Evolutionary conservation across 140 eudicot species (phyloP).

Genomic region (Cichorium intybus): DNA sequence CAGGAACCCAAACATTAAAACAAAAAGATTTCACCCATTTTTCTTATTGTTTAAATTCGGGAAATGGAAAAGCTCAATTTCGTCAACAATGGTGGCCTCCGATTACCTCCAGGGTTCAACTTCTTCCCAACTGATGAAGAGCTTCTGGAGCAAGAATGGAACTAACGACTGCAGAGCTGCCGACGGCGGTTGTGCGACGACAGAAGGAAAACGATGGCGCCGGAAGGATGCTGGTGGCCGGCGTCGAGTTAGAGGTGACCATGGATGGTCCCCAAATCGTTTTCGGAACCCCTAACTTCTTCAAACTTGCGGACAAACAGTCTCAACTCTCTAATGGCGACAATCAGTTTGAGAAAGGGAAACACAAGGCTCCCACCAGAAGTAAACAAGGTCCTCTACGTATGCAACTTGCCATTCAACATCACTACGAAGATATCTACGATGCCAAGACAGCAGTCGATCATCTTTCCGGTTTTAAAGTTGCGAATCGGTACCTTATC

Average conservation of each 20-base stretch:
- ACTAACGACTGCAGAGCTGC: no score
- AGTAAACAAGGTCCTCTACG: conserved; percentile 65
- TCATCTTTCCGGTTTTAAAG: conserved; percentile 76
- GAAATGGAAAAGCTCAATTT: conserved; percentile 44
- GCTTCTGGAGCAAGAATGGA: no score
- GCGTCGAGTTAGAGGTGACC: no score
- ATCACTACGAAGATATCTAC: conserved; percentile 85
- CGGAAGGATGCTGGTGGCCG: no score
- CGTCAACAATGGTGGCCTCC: conserved; percentile 52
- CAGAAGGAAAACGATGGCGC: no score
- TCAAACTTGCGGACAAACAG: background rate
- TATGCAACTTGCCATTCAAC: conserved; percentile 79
- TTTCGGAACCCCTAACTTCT: conserved; percentile 23
- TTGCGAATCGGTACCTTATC: conserved; percentile 72
- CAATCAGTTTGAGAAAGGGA: conserved; percentile 57
- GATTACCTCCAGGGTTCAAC: conserved; percentile 81
- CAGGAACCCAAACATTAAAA: conserved; percentile 8
- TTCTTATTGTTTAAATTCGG: conserved; percentile 4
- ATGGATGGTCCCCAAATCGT: conserved; percentile 6
- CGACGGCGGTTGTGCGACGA: no score
- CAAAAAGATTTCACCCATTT: background rate
- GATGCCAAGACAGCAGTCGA: conserved; percentile 87
- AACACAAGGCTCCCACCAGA: conserved; percentile 84
- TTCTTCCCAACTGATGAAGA: conserved; percentile 96
- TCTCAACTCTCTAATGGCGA: conserved; percentile 49